Evolutionary conservation across 306 rosid genomes (phyloP).

Genomic region (Vigna mungo): DNA sequence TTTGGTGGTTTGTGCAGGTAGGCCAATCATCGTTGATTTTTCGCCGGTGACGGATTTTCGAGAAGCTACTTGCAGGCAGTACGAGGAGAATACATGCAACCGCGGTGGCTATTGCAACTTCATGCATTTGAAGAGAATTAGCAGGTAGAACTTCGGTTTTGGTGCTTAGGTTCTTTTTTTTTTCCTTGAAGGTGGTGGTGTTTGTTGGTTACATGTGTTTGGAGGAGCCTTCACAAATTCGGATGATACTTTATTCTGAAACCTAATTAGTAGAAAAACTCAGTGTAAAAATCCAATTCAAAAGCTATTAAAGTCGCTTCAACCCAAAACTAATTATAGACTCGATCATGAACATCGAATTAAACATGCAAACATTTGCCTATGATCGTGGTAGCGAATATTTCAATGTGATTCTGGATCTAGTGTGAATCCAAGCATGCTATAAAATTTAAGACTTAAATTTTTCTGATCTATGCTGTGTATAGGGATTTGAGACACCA

Average conservation of each 20-base stretch:
- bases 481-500: conserved; percentile 75
- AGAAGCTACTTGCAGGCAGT: conserved; percentile 83
- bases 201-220: not conserved
- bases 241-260: not conserved
- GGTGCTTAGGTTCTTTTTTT: not conserved
- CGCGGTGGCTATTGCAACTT: conserved; percentile 80
- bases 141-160: conserved; percentile 49
- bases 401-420: not conserved
- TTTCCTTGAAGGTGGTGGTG: not conserved
- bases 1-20: conserved; percentile 47
- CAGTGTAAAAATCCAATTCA: not conserved
- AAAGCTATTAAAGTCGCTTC: not conserved
- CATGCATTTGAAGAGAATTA: conserved; percentile 77
- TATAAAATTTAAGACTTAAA: not conserved
- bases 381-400: not conserved
- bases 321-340: not conserved
- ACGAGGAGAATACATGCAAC: conserved; percentile 78
- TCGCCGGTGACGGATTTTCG: conserved; percentile 78
- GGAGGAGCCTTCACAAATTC: not conserved
- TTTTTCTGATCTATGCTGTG: not conserved
- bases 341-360: not conserved
- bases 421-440: not conserved
- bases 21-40: conserved; percentile 80
- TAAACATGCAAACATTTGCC: not conserved
- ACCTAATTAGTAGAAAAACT: not conserved